Evolutionary conservation across 202 grass and related monocot genomes (phyloP).

Genomic region (Dendrocalamus latiflorus): DNA sequence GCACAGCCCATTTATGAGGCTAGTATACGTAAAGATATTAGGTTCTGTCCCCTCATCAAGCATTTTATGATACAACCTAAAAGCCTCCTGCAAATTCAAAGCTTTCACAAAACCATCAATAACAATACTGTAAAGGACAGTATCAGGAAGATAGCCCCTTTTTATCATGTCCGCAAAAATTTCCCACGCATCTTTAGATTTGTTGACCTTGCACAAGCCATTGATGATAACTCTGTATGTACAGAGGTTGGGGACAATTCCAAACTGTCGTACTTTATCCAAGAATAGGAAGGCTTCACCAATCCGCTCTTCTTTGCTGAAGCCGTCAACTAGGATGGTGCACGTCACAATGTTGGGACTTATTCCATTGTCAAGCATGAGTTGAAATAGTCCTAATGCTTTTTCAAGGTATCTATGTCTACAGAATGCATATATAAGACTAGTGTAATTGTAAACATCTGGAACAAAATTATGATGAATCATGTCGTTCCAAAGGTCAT

Average conservation of each 20-base stretch:
- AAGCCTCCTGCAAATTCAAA: slow-evolving; percentile 48
- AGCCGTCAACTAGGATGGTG: slow-evolving; percentile 59
- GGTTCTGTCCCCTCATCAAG: slow-evolving; percentile 43
- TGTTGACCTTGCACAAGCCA: slow-evolving; percentile 52
- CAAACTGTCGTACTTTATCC: slow-evolving; percentile 46
- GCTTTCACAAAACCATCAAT: slow-evolving; percentile 74
- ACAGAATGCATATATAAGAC: slow-evolving; percentile 63
- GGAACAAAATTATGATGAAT: slow-evolving; percentile 42
- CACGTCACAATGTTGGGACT: slow-evolving; percentile 68
- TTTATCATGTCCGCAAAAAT: slow-evolving; percentile 74
- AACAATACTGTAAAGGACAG: slow-evolving; percentile 69
- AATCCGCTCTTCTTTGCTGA: slow-evolving; percentile 44
- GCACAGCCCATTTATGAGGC: slow-evolving; percentile 60
- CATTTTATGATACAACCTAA: slow-evolving; percentile 52
- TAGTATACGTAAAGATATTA: slow-evolving; percentile 61
- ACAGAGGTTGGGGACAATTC: slow-evolving; percentile 55
- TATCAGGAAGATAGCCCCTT: slow-evolving; percentile 63
- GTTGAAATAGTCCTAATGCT: slow-evolving; percentile 49
- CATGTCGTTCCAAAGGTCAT: slow-evolving; percentile 69
- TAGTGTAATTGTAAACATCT: slow-evolving; percentile 74
- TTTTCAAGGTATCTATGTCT: slow-evolving; percentile 54
- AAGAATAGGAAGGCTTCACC: slow-evolving; percentile 65
- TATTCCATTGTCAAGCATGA: slow-evolving; percentile 62
- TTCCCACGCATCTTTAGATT: slow-evolving; percentile 39
- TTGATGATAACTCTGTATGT: slow-evolving; percentile 71